Conservation (phyloP, 2,329 filamentous ascomycete genomes). For the Paecilomyces dactylethromorphus region DNA sequence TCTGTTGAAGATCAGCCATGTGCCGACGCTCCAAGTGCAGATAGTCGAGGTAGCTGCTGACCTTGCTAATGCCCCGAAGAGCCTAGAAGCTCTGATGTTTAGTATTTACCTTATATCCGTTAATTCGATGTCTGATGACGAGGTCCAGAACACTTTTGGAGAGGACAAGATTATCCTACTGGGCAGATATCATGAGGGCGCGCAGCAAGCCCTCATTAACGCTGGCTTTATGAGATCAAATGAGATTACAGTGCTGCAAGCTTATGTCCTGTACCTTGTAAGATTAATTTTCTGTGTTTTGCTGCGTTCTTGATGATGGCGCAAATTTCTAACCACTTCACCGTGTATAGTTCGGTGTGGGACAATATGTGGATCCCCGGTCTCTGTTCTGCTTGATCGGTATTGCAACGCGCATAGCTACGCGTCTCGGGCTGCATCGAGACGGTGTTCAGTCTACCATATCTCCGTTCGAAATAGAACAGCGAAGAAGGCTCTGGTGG, state of each 20-base stretch:
- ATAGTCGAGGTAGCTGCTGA: constrained; percentile 55
- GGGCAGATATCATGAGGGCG: constrained; percentile 31
- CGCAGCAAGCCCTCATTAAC: constrained; percentile 38
- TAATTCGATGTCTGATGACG: not conserved
- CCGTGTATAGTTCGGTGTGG: not conserved
- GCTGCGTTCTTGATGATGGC: no score
- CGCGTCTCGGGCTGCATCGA: constrained; percentile 60
- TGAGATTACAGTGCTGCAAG: constrained; percentile 37
- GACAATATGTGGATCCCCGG: not conserved
- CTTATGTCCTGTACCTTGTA: constrained; percentile 49
- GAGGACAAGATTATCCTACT: constrained; percentile 16
- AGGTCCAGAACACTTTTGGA: not conserved
- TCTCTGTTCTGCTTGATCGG: not conserved
- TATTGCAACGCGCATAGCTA: constrained; percentile 27
- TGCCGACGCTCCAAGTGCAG: constrained; percentile 54
- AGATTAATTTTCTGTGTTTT: no score
- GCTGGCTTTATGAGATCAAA: constrained; percentile 31
- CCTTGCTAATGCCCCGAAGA: constrained; percentile 39
- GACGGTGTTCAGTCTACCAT: constrained; percentile 47
- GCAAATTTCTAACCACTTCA: no score
- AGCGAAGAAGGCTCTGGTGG: constrained; percentile 65
- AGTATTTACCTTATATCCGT: not conserved
- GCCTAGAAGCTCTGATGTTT: not conserved
- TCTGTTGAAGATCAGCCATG: constrained; percentile 58
- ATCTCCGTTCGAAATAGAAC: constrained; percentile 55